Evolutionary conservation across 371 early-diverging fungal genomes (phyloP), one percentile per base, ranked within the genome.

Genomic region (Actinomortierella ambigua): DNA sequence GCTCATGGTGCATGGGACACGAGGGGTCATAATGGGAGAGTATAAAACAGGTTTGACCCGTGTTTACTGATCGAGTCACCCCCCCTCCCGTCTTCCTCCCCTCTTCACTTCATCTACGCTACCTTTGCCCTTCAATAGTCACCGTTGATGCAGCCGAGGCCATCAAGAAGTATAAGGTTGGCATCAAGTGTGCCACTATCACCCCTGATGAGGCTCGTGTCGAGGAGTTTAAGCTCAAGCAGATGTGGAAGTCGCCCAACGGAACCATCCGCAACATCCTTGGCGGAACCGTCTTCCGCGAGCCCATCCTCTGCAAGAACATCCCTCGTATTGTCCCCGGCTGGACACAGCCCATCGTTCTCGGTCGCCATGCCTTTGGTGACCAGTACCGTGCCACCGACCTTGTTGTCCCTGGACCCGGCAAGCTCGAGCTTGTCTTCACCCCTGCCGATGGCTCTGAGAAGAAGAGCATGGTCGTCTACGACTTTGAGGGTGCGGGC

Each of bases 111-210:
- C n/a, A n/a, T n/a, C n/a, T n/a, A 34, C 34, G 11, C 34, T 34
- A 6, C 34, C 11, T 34, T 49, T 28, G 7, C 18, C 5, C 1
- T 14, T 53, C 13, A 28, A 40, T 20, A 82, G 93, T 96, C 55
- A 96, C 97, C 34, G 82, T 93, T 53, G 96, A 96, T 34, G 95
- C 96, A 26, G 96, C 96, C 29, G 91, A 93, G 63, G 96, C 96
- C 29, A 96, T 94, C 76, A 85, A 88, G 76, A 91, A 93, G 84
- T 93, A 93, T 85, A 92, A 93, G 76, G 96, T 95, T 50, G 95
- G 93, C 69, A 96, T 96, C 82, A 96, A 96, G 84, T 96, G 96
- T 76, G 96, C 96, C 44, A 96, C 96, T 28, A 96, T 96, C 71
- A 96, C 96, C 22, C 96, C 96, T 26, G 96, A 96, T 75, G 91